These are phyloP conservation scores for Sclerotinia glacialis DNA, from an alignment of 2,329 filamentous ascomycete genomes.

Conservation along the genomic window DNA sequence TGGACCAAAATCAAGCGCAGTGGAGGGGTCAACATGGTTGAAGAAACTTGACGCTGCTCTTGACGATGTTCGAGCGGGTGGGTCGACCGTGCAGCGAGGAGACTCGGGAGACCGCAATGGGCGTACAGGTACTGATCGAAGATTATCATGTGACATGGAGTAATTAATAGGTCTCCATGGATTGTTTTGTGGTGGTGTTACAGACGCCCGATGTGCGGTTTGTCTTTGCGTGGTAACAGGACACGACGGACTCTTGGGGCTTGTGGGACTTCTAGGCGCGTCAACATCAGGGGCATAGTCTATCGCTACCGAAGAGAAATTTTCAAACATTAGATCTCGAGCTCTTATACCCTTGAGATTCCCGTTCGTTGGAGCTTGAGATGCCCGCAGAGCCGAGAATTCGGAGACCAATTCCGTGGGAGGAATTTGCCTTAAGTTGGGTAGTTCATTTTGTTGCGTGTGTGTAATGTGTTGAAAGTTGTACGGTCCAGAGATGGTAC, in stretches of 20 bases:
- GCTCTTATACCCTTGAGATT: slow-evolving; percentile 42
- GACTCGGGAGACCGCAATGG: slow-evolving; percentile 49
- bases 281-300: slow-evolving; percentile 29
- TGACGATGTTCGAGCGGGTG: slow-evolving; percentile 56
- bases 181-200: slow-evolving; percentile 43
- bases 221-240: slow-evolving; percentile 26
- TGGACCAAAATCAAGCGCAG: slow-evolving; percentile 47
- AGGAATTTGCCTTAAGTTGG: slow-evolving; percentile 44
- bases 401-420: slow-evolving; percentile 46
- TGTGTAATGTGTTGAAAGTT: slow-evolving; percentile 66
- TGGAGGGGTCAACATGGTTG: slow-evolving; percentile 53
- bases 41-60: slow-evolving; percentile 51
- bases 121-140: slow-evolving; percentile 45
- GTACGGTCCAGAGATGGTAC: slow-evolving; percentile 58
- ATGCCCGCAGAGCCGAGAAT: slow-evolving; percentile 44
- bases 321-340: slow-evolving; percentile 47
- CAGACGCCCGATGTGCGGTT: slow-evolving; percentile 16
- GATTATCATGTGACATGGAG: slow-evolving; percentile 40
- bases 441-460: slow-evolving; percentile 50
- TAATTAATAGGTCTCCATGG: slow-evolving; percentile 35
- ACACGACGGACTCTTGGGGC: slow-evolving; percentile 26
- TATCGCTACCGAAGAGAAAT: slow-evolving; percentile 49
- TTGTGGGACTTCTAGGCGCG: not conserved
- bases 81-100: slow-evolving; percentile 44
- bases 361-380: slow-evolving; percentile 41